A percentile compares a stretch with the other conserved stretches of the same genome.
Evolutionary conservation across 257 asterid species (phyloP).

Genomic region (Cinchona pubescens): DNA sequence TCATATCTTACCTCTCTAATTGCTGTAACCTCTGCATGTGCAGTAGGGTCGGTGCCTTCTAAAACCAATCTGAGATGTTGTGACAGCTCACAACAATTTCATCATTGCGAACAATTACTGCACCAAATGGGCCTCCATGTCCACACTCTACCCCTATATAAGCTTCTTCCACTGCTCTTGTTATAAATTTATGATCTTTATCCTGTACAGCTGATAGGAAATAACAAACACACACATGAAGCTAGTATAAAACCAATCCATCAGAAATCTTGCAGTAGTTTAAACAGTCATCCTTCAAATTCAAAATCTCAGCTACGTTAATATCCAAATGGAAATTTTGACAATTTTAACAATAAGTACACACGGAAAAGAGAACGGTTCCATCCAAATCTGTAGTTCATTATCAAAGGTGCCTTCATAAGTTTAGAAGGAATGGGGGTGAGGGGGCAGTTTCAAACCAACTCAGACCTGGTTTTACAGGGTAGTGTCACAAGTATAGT

Average conservation of each 20-base stretch:
- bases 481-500: background rate
- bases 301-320: background rate
- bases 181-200: conserved; percentile 87
- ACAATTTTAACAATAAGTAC: background rate
- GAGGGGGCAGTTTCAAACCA: background rate
- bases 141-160: conserved; percentile 93
- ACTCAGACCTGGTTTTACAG: background rate
- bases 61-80: conserved; percentile 87
- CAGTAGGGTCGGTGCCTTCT: conserved; percentile 83
- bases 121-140: conserved; percentile 98
- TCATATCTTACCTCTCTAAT: conserved; percentile 79
- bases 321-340: background rate
- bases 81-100: conserved; percentile 94
- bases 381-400: background rate
- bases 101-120: conserved; percentile 77
- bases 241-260: background rate
- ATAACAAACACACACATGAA: conserved; percentile 3
- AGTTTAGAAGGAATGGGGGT: background rate
- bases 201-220: conserved; percentile 69
- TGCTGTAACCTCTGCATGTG: conserved; percentile 99
- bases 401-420: background rate
- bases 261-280: background rate
- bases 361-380: background rate
- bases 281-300: background rate
- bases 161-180: conserved; percentile 95